Base-by-base conservation (phyloP, 306 rosid species). In the Vigna unguiculata region DNA sequence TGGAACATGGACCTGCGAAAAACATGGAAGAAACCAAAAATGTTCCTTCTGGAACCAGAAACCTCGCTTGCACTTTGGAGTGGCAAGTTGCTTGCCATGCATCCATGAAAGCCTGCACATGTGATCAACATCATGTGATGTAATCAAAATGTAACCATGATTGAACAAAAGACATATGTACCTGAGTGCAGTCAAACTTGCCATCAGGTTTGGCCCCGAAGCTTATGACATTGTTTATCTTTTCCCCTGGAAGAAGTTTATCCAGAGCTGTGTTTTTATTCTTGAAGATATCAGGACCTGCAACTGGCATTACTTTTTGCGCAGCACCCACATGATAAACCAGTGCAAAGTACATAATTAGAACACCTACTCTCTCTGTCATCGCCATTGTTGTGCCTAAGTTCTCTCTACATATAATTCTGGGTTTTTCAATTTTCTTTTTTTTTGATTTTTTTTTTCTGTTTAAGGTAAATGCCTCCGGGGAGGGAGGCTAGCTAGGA, bases 11-110 rank as follows among this genome's bases (percentile, higher is more conserved):
- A 80, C 97, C 98, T 4, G 78, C 64, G 34, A 90, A 95, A 13
- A 41, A 73, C 71, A 90, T 82, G n/a, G 90, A 52, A 2, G 91
- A 85, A 15, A 87, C 71, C 57, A 80, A 38, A 68, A 84, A 95
- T 4, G 22, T 68, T 22, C 97, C 97, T 15, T 30, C 5, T 1
- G 98, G 97, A 58, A 95, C 74, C 5, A 86, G 36, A 55, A 95
- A 80, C 79, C 93, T 90, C 3, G 90, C 79, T 59, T 52, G 83
- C 32, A 43, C 88, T 2, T 30, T 80, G 8, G 85, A 63, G 16
- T 85, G 69, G 77, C 98, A 95, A 0, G 92, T 69, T 46, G 81
- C 92, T 77, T 78, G 22, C 97, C 97, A 95, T 66, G 89, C 86
- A 15, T 52, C 73, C 70, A 92, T 82, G 78, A 92, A 90, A 41